phyloP scores from a whole-genome alignment of 2,329 filamentous ascomycete genomes.

The Teratosphaeria destructans region DNA sequence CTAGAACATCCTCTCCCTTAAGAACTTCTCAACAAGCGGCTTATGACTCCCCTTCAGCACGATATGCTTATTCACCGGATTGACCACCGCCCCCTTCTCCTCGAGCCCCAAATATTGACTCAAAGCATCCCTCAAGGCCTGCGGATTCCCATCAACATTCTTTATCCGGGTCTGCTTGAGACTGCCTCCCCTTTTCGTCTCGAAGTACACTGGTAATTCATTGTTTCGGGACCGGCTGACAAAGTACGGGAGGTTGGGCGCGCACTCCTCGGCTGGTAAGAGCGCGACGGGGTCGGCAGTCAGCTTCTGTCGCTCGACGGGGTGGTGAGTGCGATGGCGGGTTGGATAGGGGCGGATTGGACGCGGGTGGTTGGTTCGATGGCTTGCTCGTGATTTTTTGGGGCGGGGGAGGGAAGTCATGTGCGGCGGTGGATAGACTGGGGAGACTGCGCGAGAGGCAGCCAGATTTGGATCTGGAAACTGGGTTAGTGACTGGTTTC shows the following conservation, averaged over 20 bases:
- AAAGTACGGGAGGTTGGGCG: conserved; percentile 52
- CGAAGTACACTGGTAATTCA: conserved; percentile 67
- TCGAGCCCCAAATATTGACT: conserved; percentile 38
- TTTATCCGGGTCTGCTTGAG: conserved; percentile 64
- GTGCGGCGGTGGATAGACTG: conserved; percentile 22
- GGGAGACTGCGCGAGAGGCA: conserved; percentile 23
- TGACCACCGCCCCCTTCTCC: conserved; percentile 45
- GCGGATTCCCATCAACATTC: conserved; percentile 65
- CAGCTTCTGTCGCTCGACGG: conserved; percentile 10
- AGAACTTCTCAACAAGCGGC: conserved; percentile 23
- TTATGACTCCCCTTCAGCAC: conserved; percentile 47
- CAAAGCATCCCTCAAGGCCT: conserved; percentile 55
- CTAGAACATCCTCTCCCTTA: conserved; percentile 28
- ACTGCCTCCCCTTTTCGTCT: conserved; percentile 65
- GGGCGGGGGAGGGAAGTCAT: conserved; percentile 26
- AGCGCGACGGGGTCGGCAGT: conserved; percentile 16
- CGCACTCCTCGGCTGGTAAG: conserved; percentile 22
- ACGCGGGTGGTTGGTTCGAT: conserved; percentile 23
- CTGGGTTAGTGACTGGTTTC: not conserved
- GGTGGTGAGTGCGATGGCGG: conserved; percentile 16
- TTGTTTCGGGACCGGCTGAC: conserved; percentile 60
- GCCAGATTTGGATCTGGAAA: conserved; percentile 23
- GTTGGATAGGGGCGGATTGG: conserved; percentile 25
- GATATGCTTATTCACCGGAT: conserved; percentile 60
- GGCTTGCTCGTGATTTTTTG: conserved; percentile 26